Base-by-base conservation (phyloP, 2,329 filamentous ascomycete species). In the Penicillium oxalicum region DNA sequence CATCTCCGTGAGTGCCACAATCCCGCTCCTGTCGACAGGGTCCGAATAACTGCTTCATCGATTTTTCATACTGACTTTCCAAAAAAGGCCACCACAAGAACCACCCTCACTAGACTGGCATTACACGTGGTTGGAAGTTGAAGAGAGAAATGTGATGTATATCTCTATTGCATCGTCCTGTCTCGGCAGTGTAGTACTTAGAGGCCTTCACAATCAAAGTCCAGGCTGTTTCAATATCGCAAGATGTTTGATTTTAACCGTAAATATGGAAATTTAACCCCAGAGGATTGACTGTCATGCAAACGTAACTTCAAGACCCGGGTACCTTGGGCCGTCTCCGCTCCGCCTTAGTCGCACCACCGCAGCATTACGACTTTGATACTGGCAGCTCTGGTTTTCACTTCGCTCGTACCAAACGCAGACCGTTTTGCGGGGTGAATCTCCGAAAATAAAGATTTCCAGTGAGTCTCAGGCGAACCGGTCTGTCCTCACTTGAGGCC, bases 51-150 rank as follows among this genome's bases (percentile, higher is more conserved):
- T 18, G 2, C 18, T 2, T 18, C 18, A 18, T 25, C 6, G n/a
- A 7, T 18, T 9, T 18, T 13, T 25, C 8, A 35, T 45, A 40
- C 51, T 54, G 45, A 55, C 42, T 57, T 47, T 39, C 7, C 9
- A 40, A 45, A 47, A 32, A 62, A 98, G 93, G 93, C 66, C 91
- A 98, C 83, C 91, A 97, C 87, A 98, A 98, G 88, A 97, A 98
- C 87, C 94, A 98, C 75, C 88, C 89, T 65, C 93, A 98, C 81
- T 98, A 94, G 78, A 69, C 53, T 51, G 55, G 29, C 4, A 49
- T 52, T 32, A 18, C 35, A 41, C 48, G 51, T 43, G 54, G 49
- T 46, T 13, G 33, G 33, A 32, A 55, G 49, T 33, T n/a, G 45
- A 50, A 54, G 55, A 45, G 59, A 60, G 60, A 59, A 61, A 61